Evolutionary conservation across 805 yeast species (phyloP).

Genomic region (Yamadazyma takamatsuzukensis): DNA sequence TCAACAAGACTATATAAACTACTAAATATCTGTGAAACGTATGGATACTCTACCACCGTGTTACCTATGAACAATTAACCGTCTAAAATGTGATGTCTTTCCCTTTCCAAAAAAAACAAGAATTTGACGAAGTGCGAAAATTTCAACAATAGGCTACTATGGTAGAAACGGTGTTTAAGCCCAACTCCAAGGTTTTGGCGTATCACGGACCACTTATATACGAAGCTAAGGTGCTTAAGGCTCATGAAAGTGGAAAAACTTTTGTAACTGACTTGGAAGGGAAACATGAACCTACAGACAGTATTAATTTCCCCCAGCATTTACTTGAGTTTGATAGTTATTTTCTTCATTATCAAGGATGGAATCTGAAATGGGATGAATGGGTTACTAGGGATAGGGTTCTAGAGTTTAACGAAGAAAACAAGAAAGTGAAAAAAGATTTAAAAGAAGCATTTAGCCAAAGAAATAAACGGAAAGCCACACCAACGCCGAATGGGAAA

Average conservation of each 20-base stretch:
- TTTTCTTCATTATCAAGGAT: slow-evolving; percentile 86
- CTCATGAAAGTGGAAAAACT: slow-evolving; percentile 52
- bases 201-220: slow-evolving; percentile 89
- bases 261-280: slow-evolving; percentile 40
- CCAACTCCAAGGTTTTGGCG: slow-evolving; percentile 56
- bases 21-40: no score
- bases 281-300: slow-evolving; percentile 29
- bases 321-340: slow-evolving; percentile 39
- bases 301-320: slow-evolving; percentile 18
- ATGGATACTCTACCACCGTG: no score
- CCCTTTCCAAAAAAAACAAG: no score
- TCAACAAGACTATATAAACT: no score
- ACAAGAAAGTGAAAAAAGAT: slow-evolving; percentile 58
- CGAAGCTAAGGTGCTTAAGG: slow-evolving; percentile 75
- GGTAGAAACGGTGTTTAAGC: no score
- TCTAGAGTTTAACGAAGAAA: slow-evolving; percentile 65
- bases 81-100: no score
- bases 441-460: slow-evolving; percentile 15
- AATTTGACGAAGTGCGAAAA: no score
- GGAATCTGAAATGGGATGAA: slow-evolving; percentile 96
- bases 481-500: slow-evolving; percentile 1
- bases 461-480: slow-evolving; percentile 8
- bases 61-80: no score
- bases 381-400: slow-evolving; percentile 80
- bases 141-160: no score